Evolutionary conservation across 441 rosid species (phyloP).

Genomic region (Croton setiger): DNA sequence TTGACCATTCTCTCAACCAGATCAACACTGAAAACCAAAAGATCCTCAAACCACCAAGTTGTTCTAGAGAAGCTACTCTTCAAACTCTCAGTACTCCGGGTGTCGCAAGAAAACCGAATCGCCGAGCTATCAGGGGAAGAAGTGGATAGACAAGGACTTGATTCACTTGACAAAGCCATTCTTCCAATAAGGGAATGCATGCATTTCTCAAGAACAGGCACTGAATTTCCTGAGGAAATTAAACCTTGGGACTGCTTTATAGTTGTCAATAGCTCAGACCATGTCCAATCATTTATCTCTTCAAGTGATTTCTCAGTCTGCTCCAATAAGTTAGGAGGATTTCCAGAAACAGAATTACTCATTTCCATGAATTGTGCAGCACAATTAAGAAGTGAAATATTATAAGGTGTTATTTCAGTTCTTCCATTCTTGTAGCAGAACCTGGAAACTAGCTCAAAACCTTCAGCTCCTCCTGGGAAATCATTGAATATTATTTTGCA

Average conservation of each 20-base stretch:
- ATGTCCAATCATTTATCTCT: constrained; percentile 61
- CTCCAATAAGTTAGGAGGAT: constrained; percentile 37
- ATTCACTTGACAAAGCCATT: constrained; percentile 45
- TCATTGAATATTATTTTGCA: constrained; percentile 69
- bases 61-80: constrained; percentile 42
- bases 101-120: constrained; percentile 64
- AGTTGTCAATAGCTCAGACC: constrained; percentile 68
- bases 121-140: constrained; percentile 68
- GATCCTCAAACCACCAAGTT: constrained; percentile 86
- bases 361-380: constrained; percentile 80
- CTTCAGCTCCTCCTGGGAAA: constrained; percentile 73
- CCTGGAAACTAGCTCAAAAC: constrained; percentile 65
- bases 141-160: constrained; percentile 64
- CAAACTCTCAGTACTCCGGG: constrained; percentile 75
- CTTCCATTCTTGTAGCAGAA: constrained; percentile 68
- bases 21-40: constrained; percentile 34
- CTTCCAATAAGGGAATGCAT: constrained; percentile 57
- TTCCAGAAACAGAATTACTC: constrained; percentile 30
- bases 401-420: constrained; percentile 46
- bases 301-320: constrained; percentile 59
- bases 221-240: constrained; percentile 28
- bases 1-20: constrained; percentile 42
- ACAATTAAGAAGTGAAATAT: constrained; percentile 47
- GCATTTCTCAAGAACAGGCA: constrained; percentile 35
- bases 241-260: constrained; percentile 63